Evolutionary conservation across 768 basidiomycete species (phyloP), one percentile per base, ranked within the genome.

Genomic region (Gloeostereum incarnatum): DNA sequence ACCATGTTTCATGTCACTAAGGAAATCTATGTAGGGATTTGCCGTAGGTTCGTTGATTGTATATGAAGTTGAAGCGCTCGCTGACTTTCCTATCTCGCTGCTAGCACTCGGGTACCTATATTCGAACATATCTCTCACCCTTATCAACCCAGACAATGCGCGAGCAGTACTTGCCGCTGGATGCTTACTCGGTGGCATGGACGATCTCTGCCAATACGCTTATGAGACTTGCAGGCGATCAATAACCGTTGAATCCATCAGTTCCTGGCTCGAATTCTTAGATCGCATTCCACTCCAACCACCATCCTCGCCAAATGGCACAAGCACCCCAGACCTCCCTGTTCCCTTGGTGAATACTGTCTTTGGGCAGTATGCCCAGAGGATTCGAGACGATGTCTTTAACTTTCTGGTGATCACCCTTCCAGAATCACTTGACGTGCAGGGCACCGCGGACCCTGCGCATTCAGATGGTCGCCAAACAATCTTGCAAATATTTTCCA

Each of bases 141-240:
- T 78, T 43, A 69, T 93, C 48, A 73, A 71, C 50, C 72, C 83
- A 36, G 72, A 78, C 52, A 92, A 92, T 60, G 83, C 88, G 40
- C 78, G 88, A 53, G 80, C 78, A 14, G 83, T 90, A 26, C 76
- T 94, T 35, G 86, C 89, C 32, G 83, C 88, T 31, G 84, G 82
- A 10, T 87, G 80, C 58, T 66, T 90, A 23, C 73, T 92, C 31
- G 87, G 86, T 37, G 88, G 86, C 31, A 84, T 92, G 83, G 78
- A 89, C 31, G 86, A 92, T 24, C 65, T 93, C 24, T 83, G 80
- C 58, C 70, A 70, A 45, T 81, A 81, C 51, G 75, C 90, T 16
- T 92, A 91, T 57, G 74, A 77, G 38, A 63, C 77, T 34, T 89
- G 85, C 65, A 73, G 75, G 49, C 75, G 73, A 42, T 84, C 83